Percentiles rank a stretch among this genome's conserved stretches.
Conservation (phyloP, 2,329 filamentous ascomycete species). For the Penicillium polonicum region DNA sequence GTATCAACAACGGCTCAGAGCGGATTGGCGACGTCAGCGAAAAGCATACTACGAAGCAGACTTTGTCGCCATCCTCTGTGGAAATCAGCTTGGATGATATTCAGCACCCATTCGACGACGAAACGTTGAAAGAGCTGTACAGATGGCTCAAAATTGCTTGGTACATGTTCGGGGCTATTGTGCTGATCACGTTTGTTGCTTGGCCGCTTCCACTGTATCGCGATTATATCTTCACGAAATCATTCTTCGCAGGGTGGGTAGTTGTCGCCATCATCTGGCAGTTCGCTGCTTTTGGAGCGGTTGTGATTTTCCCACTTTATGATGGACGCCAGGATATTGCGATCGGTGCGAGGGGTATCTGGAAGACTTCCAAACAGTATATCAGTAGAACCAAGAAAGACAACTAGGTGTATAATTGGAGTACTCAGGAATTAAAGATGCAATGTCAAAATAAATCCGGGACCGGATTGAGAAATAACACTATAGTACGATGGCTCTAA, state of each 20-base stretch:
- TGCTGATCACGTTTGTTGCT: slow-evolving; percentile 48
- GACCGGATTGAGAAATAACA: not conserved
- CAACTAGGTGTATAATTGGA: not conserved
- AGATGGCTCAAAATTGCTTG: slow-evolving; percentile 45
- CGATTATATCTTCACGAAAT: slow-evolving; percentile 48
- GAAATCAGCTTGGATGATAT: slow-evolving; percentile 40
- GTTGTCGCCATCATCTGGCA: slow-evolving; percentile 50
- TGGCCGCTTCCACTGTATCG: slow-evolving; percentile 55
- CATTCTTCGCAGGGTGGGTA: slow-evolving; percentile 50
- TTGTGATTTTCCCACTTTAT: slow-evolving; percentile 50
- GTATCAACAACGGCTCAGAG: not conserved
- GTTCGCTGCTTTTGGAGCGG: slow-evolving; percentile 48
- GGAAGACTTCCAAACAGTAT: slow-evolving; percentile 9
- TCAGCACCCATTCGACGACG: slow-evolving; percentile 45
- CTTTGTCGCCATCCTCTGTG: not conserved
- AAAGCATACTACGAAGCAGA: not conserved
- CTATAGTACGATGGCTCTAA: no score
- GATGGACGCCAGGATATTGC: slow-evolving; percentile 48
- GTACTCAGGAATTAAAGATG: not conserved
- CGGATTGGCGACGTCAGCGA: not conserved
- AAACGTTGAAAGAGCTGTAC: slow-evolving; percentile 35
- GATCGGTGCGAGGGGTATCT: slow-evolving; percentile 27
- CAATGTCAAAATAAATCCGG: not conserved
- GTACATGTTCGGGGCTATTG: slow-evolving; percentile 42
- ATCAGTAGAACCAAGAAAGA: not conserved